Conservation (phyloP, 2,329 filamentous ascomycete genomes). For the Fusarium sp. region DNA sequence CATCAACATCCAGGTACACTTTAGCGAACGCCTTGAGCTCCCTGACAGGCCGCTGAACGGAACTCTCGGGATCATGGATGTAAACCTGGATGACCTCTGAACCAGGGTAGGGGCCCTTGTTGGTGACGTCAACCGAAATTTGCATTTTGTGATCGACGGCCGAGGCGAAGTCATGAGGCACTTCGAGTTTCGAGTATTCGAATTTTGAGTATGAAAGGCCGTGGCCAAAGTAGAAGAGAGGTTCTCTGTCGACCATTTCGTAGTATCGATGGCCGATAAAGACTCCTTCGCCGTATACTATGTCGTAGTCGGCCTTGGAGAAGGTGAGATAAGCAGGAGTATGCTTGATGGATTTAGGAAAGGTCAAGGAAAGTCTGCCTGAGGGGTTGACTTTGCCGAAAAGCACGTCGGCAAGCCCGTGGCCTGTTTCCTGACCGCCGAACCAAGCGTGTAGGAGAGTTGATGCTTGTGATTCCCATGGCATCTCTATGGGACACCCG, state of each 20-base stretch:
- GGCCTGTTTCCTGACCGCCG: slow-evolving; percentile 43
- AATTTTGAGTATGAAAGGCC: slow-evolving; percentile 79
- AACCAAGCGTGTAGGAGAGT: slow-evolving; percentile 44
- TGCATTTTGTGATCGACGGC: slow-evolving; percentile 15
- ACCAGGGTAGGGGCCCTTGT: slow-evolving; percentile 16
- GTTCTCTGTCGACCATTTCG: slow-evolving; percentile 59
- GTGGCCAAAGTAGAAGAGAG: slow-evolving; percentile 76
- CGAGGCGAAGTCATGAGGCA: slow-evolving; percentile 2
- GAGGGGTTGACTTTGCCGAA: slow-evolving; percentile 41
- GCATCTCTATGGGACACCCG: slow-evolving; percentile 64
- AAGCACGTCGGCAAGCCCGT: slow-evolving; percentile 44
- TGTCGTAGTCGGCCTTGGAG: slow-evolving; percentile 71
- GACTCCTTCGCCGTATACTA: slow-evolving; percentile 78
- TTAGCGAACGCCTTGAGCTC: slow-evolving; percentile 34
- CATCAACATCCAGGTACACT: background rate
- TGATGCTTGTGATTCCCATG: slow-evolving; percentile 52
- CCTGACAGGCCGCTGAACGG: slow-evolving; percentile 26
- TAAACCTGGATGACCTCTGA: slow-evolving; percentile 36
- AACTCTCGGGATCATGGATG: slow-evolving; percentile 23
- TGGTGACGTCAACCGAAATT: slow-evolving; percentile 26
- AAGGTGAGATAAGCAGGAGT: slow-evolving; percentile 79
- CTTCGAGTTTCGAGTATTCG: slow-evolving; percentile 55
- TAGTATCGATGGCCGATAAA: slow-evolving; percentile 81
- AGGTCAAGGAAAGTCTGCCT: slow-evolving; percentile 75
- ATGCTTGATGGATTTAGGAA: slow-evolving; percentile 71